phyloP scores from a whole-genome alignment of 352 stramenopile genomes.

The Thalassiosira mediterranea region DNA sequence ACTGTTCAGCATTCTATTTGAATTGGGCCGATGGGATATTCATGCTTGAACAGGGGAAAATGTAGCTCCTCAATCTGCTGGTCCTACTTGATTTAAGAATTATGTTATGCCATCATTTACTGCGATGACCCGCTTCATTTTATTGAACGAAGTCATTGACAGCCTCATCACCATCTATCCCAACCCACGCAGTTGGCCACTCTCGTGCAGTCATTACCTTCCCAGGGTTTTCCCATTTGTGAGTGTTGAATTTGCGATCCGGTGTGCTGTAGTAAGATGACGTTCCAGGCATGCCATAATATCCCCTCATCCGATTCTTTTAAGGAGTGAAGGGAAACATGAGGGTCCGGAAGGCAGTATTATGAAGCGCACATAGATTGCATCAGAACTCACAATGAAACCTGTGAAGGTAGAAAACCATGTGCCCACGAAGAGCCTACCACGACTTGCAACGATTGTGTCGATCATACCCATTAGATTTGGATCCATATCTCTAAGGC shows the following conservation, averaged over 20 bases:
- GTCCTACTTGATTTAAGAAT: too few species aligned
- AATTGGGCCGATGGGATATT: too few species aligned
- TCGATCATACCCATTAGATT: slow-evolving; percentile 88
- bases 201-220: slow-evolving; percentile 65
- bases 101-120: too few species aligned
- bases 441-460: slow-evolving; percentile 81
- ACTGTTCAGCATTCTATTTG: background rate
- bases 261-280: slow-evolving; percentile 63
- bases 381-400: slow-evolving; percentile 70
- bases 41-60: too few species aligned
- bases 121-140: too few species aligned
- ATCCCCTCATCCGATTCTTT: slow-evolving; percentile 86
- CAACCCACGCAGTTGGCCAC: slow-evolving; percentile 69
- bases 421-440: slow-evolving; percentile 82
- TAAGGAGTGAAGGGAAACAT: slow-evolving; percentile 74
- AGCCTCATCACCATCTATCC: slow-evolving; percentile 66
- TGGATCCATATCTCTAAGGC: slow-evolving; percentile 74
- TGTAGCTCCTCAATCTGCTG: too few species aligned
- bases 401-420: slow-evolving; percentile 87
- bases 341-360: too few species aligned
- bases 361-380: too few species aligned
- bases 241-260: slow-evolving; percentile 50
- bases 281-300: slow-evolving; percentile 74
- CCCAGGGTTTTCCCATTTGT: slow-evolving; percentile 57
- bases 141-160: too few species aligned